Conservation (phyloP, 371 early-diverging fungal genomes). For the Mortierella sp. region DNA sequence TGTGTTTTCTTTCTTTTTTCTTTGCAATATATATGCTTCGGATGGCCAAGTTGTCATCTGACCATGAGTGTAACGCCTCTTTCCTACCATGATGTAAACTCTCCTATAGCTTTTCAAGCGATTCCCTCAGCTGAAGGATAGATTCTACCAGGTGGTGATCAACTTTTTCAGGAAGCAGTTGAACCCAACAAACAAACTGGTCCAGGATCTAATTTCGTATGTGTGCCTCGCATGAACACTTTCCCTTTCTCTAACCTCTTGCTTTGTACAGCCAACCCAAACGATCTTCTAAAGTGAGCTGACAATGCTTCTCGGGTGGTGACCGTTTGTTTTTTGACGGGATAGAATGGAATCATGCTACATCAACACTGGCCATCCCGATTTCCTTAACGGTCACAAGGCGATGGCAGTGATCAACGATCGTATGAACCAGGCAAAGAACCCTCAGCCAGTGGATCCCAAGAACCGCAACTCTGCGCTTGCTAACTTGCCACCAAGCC, state of each 20-base stretch:
- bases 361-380: slow-evolving; percentile 99
- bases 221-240: slow-evolving; percentile 18
- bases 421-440: slow-evolving; percentile 73
- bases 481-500: slow-evolving; percentile 54
- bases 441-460: slow-evolving; percentile 56
- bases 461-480: slow-evolving; percentile 58
- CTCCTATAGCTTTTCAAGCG: slow-evolving; percentile 83
- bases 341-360: slow-evolving; percentile 92
- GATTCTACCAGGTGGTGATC: slow-evolving; percentile 91
- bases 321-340: background rate
- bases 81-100: slow-evolving; percentile 4
- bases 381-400: slow-evolving; percentile 96
- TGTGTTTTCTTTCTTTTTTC: background rate
- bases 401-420: slow-evolving; percentile 95
- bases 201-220: slow-evolving; percentile 87
- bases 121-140: slow-evolving; percentile 93
- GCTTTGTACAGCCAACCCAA: slow-evolving; percentile 3
- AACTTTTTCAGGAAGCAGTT: slow-evolving; percentile 90
- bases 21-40: background rate
- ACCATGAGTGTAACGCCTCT: slow-evolving; percentile 10
- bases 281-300: background rate
- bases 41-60: background rate
- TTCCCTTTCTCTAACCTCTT: background rate
- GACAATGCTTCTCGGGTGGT: slow-evolving; percentile 1
- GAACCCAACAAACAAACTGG: slow-evolving; percentile 94